These are phyloP conservation scores for Pulveroboletus sp. DNA, from an alignment of 1,284 basidiomycete genomes.

Conservation along the genomic window DNA sequence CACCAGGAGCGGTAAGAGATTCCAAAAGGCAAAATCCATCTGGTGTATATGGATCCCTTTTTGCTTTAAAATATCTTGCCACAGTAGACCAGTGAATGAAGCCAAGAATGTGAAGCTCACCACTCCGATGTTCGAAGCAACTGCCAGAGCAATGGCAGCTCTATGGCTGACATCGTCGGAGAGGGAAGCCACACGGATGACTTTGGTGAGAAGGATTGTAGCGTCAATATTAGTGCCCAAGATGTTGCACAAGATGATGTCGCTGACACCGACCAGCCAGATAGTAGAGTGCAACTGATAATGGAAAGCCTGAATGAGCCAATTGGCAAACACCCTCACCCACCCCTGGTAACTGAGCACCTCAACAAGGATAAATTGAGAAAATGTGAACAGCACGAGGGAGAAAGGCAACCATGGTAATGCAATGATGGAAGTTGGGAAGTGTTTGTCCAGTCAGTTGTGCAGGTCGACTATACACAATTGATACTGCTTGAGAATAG, in stretches of 20 bases:
- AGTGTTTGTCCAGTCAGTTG: constrained; percentile 41
- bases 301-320: constrained; percentile 54
- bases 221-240: constrained; percentile 95
- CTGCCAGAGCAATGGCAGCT: constrained; percentile 60
- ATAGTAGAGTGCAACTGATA: constrained; percentile 50
- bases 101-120: constrained; percentile 89
- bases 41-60: constrained; percentile 73
- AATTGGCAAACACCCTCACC: constrained; percentile 84
- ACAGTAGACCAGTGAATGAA: constrained; percentile 87
- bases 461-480: constrained; percentile 26
- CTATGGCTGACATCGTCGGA: constrained; percentile 31
- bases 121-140: constrained; percentile 90
- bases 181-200: constrained; percentile 38
- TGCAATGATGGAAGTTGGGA: constrained; percentile 79
- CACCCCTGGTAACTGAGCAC: constrained; percentile 83
- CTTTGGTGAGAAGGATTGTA: constrained; percentile 82
- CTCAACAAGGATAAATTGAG: constrained; percentile 94
- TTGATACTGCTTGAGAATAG: constrained; percentile 17
- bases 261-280: constrained; percentile 58
- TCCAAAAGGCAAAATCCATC: constrained; percentile 72
- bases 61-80: constrained; percentile 79
- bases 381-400: constrained; percentile 90
- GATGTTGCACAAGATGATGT: constrained; percentile 82
- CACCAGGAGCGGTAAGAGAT: constrained; percentile 54
- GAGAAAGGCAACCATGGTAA: constrained; percentile 74